Base-by-base conservation (phyloP, 1,139 yeast species). In the Pneumocystis jirovecii region DNA sequence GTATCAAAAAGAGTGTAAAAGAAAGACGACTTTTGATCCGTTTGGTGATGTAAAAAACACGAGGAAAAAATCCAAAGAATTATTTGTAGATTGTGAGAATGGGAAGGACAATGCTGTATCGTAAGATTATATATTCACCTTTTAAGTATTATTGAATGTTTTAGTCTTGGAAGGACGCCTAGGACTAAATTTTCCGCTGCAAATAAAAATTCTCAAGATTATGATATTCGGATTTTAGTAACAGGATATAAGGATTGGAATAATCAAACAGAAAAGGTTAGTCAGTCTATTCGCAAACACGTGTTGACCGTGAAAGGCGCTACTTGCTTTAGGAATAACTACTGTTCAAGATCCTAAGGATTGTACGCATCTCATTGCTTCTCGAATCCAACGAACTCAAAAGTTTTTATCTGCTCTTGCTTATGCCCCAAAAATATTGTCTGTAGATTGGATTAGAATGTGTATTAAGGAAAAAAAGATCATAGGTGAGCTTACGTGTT, bases 371-470 rank as follows among this genome's bases (percentile, higher is more conserved):
- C 67, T 78, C 15, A 74, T 91, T 21, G 93, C 97, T 0, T 96
- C 97, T 1, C 83, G 84, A 68, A 80, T 86, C 15, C 74, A 87
- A 70, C 81, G 97, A 69, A 93, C 97, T 0, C 96, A 87, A 67
- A 93, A 93, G 75, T 91, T 91, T 72, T 78, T 93, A 45, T 74
- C 77, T 42, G 77, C 81, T 1, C 70, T 82, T 65, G 77, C 82
- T 1, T 69, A 69, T 7, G 76, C 75, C 1, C 77, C 77, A n/a
- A 71, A 72, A 29, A 79, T 85, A 21, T 75, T 74, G 59, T 69
- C 70, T 63, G 73, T 72, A 21, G 65, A 64, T 37, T 76, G 76
- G 74, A 71, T 75, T 64, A 71, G 62, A 3, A 74, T 71, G 17
- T 72, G 75, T 40, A 65, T 68, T 12, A 35, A 69, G 7, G 44